Evolutionary conservation across 2,329 filamentous ascomycete species (phyloP), one percentile per base, ranked within the genome.

Genomic region (Clonostachys chloroleuca): DNA sequence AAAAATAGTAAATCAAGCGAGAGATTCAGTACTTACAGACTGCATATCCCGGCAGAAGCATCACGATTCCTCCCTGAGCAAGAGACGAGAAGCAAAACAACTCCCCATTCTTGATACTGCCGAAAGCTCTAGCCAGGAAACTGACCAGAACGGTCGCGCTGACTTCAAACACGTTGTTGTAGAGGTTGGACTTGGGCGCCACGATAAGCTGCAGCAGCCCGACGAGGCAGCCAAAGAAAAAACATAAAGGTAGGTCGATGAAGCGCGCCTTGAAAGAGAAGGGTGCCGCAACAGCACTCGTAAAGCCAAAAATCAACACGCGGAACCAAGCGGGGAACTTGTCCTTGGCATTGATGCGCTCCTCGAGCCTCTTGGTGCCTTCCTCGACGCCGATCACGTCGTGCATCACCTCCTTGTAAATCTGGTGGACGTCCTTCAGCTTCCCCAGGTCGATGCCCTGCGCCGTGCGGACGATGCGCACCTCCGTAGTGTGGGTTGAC

Each of bases 191-290:
- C 34, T 70, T 76, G 4, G 87, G 84, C 0, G 85, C 81, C 4
- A 90, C 71, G 40, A 88, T 78, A 13, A 89, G 74, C 59, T 91
- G 86, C 40, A 92, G 67, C 51, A 83, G 68, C 1, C 87, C 87
- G 2, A 92, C 74, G 8, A 89, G 67, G 54, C 78, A 84, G 2
- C 88, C 88, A 2, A 92, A 74, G 17, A 84, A 50, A 61, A 90
- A 92, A 20, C 78, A 77, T 36, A 91, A 76, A 0, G 86, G 87
- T 40, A 91, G 70, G 57, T 92, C 88, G 54, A 90, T 83, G 2
- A 81, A 72, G 12, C 87, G 77, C 5, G 83, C 86, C 51, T 78
- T 72, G 59, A 91, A 92, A 1, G 87, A 87, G 57, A 91, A 92
- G 0, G 87, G 86, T 0, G 84, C 87, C 8, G 88, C 86, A 3